Percentiles rank a stretch among this genome's conserved stretches.
Conservation (phyloP, 352 stramenopile species). For the Chloridella minuta region DNA sequence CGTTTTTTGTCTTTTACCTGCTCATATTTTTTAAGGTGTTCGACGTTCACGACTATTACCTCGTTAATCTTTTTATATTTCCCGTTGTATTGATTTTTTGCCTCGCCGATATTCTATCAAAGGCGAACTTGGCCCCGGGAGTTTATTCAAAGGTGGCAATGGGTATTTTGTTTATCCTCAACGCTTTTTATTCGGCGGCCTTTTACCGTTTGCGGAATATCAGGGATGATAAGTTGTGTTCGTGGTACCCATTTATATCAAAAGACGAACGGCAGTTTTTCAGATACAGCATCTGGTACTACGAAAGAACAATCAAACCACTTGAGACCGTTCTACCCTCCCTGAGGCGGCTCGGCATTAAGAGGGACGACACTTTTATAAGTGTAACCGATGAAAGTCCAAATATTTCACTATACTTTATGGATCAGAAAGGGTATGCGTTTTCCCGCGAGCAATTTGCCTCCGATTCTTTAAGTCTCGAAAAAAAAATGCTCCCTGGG, state of each 20-base stretch:
- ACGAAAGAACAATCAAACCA: not conserved
- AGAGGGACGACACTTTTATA: constrained; percentile 22
- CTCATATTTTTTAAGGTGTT: constrained; percentile 8
- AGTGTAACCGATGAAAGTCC: not conserved
- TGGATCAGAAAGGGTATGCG: not conserved
- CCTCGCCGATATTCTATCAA: not conserved
- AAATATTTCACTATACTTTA: constrained; percentile 12
- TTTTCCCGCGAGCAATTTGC: not conserved
- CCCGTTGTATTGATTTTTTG: not conserved
- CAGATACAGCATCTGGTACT: not conserved
- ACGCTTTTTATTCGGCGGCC: not conserved
- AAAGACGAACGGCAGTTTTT: not conserved
- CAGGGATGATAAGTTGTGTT: not conserved
- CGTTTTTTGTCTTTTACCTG: constrained; percentile 11
- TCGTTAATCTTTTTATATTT: constrained; percentile 10
- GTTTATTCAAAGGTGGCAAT: not conserved
- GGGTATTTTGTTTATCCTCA: not conserved
- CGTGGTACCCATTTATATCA: not conserved
- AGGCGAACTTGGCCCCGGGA: not conserved
- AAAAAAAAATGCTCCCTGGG: not conserved
- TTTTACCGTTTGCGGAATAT: not conserved
- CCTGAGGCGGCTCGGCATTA: constrained; percentile 27
- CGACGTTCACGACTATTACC: not conserved
- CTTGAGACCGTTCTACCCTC: not conserved
- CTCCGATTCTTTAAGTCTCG: not conserved